Base-by-base conservation (phyloP, 768 basidiomycete genomes). In the Inosperma sp. region DNA sequence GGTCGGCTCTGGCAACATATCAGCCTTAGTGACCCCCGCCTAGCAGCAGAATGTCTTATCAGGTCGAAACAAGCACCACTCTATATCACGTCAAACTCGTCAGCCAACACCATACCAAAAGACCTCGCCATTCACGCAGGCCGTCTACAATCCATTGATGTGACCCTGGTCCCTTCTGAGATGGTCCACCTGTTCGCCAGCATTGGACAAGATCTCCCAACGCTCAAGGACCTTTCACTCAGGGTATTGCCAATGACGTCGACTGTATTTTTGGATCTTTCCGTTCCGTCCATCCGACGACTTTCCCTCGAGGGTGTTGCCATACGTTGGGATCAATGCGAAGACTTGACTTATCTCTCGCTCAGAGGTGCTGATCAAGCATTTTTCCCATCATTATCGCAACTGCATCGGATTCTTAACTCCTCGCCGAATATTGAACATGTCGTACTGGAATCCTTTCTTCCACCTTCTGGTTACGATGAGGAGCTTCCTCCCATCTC, bases 1-100 rank as follows among this genome's bases (percentile, higher is more conserved):
- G 56, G 68, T 12, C 59, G 69, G 9, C 67, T 76, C 23, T 76
- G 74, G 74, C 62, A 61, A 12, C 59, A 49, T 45, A 72, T 76
- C 43, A 72, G 74, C 55, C 61, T 76, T 26, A 59, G 63, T 49
- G 61, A 72, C 44, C 23, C 63, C 8, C 59, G 59, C 25, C 64
- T 70, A 25, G 66, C 72, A n/a, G 55, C 54, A 12, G 62, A 68
- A 48, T 72, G 65, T 36, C 64, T 76, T 21, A 29, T 56, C 37
- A 70, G 72, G 19, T 72, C 71, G 7, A 63, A 62, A 39, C 16
- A 54, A 8, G 66, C 66, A 1, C 69, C 72, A 19, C 61, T 76
- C 36, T 69, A 64, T 49, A 59, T 74, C 53, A 57, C 68, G 3
- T 64, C 67, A 19, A 52, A 60, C 4, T 64, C 66, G 16, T 62